These are phyloP conservation scores for Arctostaphylos glauca DNA, from an alignment of 148 eudicot species.

Conservation along the genomic window DNA sequence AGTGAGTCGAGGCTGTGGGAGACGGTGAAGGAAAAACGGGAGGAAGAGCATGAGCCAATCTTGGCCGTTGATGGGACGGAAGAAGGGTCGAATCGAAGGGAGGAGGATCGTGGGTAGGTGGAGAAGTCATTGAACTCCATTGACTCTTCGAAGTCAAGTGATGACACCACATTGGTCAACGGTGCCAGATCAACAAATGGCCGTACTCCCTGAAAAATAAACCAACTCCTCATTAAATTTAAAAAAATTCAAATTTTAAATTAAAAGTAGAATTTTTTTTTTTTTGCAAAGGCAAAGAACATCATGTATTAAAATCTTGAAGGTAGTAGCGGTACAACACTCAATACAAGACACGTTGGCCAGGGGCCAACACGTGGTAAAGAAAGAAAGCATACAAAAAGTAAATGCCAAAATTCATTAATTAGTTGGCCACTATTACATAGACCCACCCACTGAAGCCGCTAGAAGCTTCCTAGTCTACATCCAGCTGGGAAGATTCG, in stretches of 20 bases:
- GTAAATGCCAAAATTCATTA: too few relatives aligned
- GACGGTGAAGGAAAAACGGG: conserved; percentile 93
- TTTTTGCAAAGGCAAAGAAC: too few relatives aligned
- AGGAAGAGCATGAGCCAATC: conserved; percentile 78
- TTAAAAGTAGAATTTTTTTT: too few relatives aligned
- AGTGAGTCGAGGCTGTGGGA: conserved; percentile 81
- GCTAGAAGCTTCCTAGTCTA: too few relatives aligned
- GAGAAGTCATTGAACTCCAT: conserved; percentile 72
- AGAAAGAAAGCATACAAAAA: too few relatives aligned
- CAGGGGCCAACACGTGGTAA: too few relatives aligned
- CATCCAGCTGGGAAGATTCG: too few relatives aligned
- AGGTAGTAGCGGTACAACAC: too few relatives aligned
- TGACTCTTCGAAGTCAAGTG: conserved; percentile 66
- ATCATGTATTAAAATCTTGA: too few relatives aligned
- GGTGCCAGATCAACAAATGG: conserved; percentile 86
- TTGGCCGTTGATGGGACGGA: conserved; percentile 48
- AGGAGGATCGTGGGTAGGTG: conserved; percentile 70
- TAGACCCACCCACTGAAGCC: too few relatives aligned
- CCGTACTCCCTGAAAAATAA: conserved; percentile 61
- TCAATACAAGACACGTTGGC: too few relatives aligned
- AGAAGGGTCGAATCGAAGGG: conserved; percentile 74
- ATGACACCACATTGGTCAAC: conserved; percentile 61
- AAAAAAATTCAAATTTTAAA: background rate
- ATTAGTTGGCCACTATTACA: too few relatives aligned
- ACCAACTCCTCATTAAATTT: background rate